Evolutionary conservation across 148 eudicot species (phyloP), one percentile per base, ranked within the genome.

Genomic region (Chenopodium quinoa): DNA sequence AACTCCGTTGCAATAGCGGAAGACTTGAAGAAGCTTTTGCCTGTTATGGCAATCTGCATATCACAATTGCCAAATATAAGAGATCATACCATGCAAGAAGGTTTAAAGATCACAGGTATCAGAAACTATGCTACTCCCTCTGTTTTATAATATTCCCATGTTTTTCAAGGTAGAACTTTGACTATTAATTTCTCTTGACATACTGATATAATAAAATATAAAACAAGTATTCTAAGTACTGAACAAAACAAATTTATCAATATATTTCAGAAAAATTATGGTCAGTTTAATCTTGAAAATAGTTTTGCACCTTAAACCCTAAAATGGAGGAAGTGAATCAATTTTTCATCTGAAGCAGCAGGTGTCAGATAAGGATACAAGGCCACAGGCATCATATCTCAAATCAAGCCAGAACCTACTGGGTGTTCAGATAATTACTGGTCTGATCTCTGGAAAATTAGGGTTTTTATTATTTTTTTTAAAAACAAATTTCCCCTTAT

Each of bases 31-130:
- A 94, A 97, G 77, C 97, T 88, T 86, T 97, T 94, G 23, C 99
- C 99, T 3, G 97, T 94, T 82, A 97, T 90, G 48, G 99, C 99
- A 89, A 97, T 94, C 98, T 97, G 88, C 84, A 84, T 82, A 69
- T 54, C 76, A 82, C 25, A 77, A 73, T 72, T 54, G 19, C 56
- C 9, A 69, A 63, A 47, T 75, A 52, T 80, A 31, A 16, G 44
- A 65, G 40, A 71, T 20, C 7, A 32, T 17, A 78, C 4, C 37
- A 7, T 32, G 74, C 76, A 75, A 52, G 60, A 40, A 31, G 47
- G 32, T 22, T 6, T 0, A 34, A 7, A 71, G 14, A 54, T 7
- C 16, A 58, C 56, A 62, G 7, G 40, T 34, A 9, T 25, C 40
- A 32, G 56, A 12, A 22, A 62, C 2, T 60, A 71, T 5, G 17